These are phyloP conservation scores for Dryas octopetala DNA, from an alignment of 306 rosid genomes.

Conservation along the genomic window DNA sequence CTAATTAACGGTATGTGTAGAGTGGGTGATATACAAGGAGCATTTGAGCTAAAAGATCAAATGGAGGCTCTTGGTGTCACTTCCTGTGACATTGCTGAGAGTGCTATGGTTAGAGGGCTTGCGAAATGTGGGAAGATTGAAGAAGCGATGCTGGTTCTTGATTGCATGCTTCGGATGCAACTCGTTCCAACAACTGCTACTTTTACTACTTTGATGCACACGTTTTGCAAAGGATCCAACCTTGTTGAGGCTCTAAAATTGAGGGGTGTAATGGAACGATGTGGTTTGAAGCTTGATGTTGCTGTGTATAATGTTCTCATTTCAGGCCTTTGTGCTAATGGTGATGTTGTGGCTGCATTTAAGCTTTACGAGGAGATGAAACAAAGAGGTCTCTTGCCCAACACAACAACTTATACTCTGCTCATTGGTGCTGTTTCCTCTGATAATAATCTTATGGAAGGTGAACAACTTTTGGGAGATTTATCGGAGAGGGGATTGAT, in stretches of 20 bases:
- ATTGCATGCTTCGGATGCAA: constrained; percentile 46
- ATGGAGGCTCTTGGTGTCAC: constrained; percentile 53
- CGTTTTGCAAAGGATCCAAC: constrained; percentile 53
- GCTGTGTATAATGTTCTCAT: constrained; percentile 63
- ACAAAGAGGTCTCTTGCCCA: constrained; percentile 57
- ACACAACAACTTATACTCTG: constrained; percentile 47
- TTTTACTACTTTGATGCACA: constrained; percentile 76
- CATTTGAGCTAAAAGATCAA: constrained; percentile 59
- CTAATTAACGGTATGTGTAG: constrained; percentile 70
- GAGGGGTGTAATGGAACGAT: constrained; percentile 55
- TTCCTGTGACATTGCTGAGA: constrained; percentile 55
- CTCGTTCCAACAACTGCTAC: constrained; percentile 66
- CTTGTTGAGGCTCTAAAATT: constrained; percentile 51
- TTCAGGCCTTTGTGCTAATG: constrained; percentile 64
- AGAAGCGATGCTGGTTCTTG: constrained; percentile 53
- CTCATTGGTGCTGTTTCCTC: constrained; percentile 46
- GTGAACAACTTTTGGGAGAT: constrained; percentile 55
- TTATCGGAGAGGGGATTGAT: constrained; percentile 52
- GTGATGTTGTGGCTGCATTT: constrained; percentile 57
- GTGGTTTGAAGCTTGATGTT: constrained; percentile 59
- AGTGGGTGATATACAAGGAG: constrained; percentile 66
- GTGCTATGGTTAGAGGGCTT: constrained; percentile 73
- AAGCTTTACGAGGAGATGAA: constrained; percentile 71
- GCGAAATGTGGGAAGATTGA: constrained; percentile 56
- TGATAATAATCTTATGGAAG: constrained; percentile 34